Evolutionary conservation across 2,329 filamentous ascomycete species (phyloP), one percentile per base, ranked within the genome.

Genomic region (Fusarium annulatum): DNA sequence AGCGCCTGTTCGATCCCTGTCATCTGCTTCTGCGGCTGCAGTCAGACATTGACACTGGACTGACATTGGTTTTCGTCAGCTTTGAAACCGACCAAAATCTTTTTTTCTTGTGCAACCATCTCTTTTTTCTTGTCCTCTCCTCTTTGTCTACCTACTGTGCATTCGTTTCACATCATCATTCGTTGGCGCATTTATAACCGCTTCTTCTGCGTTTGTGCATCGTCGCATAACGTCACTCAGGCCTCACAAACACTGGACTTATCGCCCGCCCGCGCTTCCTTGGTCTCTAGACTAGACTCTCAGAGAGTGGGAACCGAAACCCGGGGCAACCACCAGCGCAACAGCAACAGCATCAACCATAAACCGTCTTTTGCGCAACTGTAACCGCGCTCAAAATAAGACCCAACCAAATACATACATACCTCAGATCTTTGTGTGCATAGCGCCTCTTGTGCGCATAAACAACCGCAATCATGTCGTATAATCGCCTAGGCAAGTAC

Each of bases 401-500:
- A 46, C 46, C 73, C 71, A 64, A 69, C 70, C 64, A 67, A 30
- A 34, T 9, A 16, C 36, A 19, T 15, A 46, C 43, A 66, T 46
- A 71, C 38, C 41, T 51, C 30, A n/a, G 30, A 33, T 21, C 38
- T 46, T 33, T 45, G 53, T 64, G 52, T 65, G 57, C 58, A 69
- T 43, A 64, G 75, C 76, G 67, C 76, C 65, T 64, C 41, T 43
- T 66, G 72, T 76, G 76, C 76, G 76, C 76, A 72, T 70, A 67
- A 67, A 73, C 72, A 59, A 60, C 41, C 71, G 69, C 77, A 61
- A 84, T 81, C 84, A 93, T 93, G 91, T 89, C 90, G 81, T 94
- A 94, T 85, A 93, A 93, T 86, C 90, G 91, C 78, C 83, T 94
- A 87, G 90, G 92, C 90, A 87, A 85, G 90, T 89, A 52, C 53